Percentiles rank a stretch among this genome's conserved stretches.
Evolutionary conservation across 1,139 yeast species (phyloP).

Genomic region (Suhomyces anneliseae): DNA sequence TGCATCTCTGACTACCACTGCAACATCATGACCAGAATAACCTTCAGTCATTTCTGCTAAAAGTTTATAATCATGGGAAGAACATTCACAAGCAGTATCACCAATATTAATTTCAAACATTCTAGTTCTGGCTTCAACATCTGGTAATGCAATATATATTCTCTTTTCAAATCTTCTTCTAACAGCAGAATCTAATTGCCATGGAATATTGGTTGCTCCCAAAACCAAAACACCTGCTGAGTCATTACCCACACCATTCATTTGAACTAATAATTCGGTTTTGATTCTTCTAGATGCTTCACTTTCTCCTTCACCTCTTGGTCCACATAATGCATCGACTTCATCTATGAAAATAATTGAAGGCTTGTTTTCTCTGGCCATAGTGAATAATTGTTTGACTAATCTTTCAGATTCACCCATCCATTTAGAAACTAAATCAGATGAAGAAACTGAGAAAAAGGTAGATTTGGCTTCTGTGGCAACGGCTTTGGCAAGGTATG

Average conservation of each 20-base stretch:
- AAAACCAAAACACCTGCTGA: conserved; percentile 87
- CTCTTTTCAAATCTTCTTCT: conserved; percentile 95
- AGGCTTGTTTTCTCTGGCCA: conserved; percentile 97
- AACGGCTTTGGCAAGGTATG: conserved; percentile 94
- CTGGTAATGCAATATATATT: conserved; percentile 94
- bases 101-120: conserved; percentile 97
- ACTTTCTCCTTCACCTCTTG: conserved; percentile 97
- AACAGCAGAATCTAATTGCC: conserved; percentile 98
- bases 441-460: conserved; percentile 90
- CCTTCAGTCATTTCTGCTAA: conserved; percentile 96
- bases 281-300: conserved; percentile 96
- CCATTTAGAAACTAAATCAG: conserved; percentile 96
- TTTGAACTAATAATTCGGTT: conserved; percentile 93
- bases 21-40: conserved; percentile 95
- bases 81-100: conserved; percentile 78
- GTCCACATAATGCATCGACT: conserved; percentile 97
- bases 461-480: conserved; percentile 98
- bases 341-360: conserved; percentile 96
- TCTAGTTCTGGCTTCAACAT: conserved; percentile 80
- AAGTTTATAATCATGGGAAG: conserved; percentile 68
- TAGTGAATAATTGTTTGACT: conserved; percentile 87
- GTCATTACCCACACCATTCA: conserved; percentile 99
- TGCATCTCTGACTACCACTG: conserved; percentile 96
- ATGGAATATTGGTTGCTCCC: conserved; percentile 98
- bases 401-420: conserved; percentile 98